These are phyloP conservation scores for Pestalotiopsis sp. DNA, from an alignment of 2,329 filamentous ascomycete species.

Conservation along the genomic window DNA sequence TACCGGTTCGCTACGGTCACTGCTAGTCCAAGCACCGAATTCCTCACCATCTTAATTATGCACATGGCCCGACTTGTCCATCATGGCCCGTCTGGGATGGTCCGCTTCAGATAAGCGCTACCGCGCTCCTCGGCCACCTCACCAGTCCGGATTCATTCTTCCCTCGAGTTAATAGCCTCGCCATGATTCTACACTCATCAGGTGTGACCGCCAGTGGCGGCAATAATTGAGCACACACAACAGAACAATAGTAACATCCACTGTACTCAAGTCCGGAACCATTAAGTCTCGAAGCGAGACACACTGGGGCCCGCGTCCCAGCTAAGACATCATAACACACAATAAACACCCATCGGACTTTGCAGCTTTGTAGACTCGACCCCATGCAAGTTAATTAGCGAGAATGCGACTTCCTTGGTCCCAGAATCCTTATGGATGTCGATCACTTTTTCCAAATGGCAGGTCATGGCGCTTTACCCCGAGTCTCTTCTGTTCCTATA, in stretches of 20 bases:
- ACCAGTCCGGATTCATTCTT: neutral
- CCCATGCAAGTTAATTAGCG: conserved; percentile 5
- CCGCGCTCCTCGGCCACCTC: neutral
- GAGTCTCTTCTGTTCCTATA: neutral
- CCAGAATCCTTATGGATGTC: neutral
- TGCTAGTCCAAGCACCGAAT: neutral
- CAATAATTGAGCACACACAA: neutral
- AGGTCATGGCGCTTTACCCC: neutral
- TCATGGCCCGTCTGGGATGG: neutral
- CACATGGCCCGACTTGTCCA: neutral
- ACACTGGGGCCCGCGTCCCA: neutral
- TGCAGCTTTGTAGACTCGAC: neutral
- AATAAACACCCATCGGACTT: neutral
- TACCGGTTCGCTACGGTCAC: neutral
- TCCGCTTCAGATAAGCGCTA: neutral
- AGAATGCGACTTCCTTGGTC: conserved; percentile 8
- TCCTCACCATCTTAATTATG: neutral
- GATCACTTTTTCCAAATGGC: neutral
- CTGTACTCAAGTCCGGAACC: neutral
- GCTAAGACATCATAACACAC: neutral
- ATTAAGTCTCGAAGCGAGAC: neutral
- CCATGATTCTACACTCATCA: neutral
- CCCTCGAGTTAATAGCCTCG: neutral
- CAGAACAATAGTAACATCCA: neutral
- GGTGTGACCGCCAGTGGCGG: neutral